These are phyloP conservation scores for Fusarium multiceps DNA, from an alignment of 2,329 filamentous ascomycete species.

Conservation along the genomic window DNA sequence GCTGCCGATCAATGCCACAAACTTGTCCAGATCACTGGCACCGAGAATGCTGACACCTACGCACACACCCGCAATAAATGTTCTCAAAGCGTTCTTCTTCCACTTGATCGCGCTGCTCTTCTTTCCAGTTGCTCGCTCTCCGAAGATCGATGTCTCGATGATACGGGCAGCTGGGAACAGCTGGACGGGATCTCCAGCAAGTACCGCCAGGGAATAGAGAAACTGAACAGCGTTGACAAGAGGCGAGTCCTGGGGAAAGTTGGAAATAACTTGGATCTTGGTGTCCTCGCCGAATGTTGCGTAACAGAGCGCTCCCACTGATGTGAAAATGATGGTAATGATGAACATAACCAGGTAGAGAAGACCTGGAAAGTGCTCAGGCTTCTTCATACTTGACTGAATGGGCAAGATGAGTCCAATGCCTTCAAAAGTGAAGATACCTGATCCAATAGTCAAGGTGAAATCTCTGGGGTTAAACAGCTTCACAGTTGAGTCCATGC, in stretches of 20 bases:
- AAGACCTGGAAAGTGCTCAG: slow-evolving; percentile 73
- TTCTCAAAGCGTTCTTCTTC: slow-evolving; percentile 78
- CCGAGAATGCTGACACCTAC: slow-evolving; percentile 71
- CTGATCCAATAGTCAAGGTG: slow-evolving; percentile 76
- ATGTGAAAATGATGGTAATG: slow-evolving; percentile 78
- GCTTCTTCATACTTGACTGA: slow-evolving; percentile 78
- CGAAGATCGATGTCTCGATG: slow-evolving; percentile 74
- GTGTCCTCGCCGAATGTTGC: slow-evolving; percentile 77
- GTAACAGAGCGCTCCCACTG: slow-evolving; percentile 78
- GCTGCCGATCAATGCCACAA: slow-evolving; percentile 78
- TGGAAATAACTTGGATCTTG: slow-evolving; percentile 79
- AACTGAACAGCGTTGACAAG: slow-evolving; percentile 83
- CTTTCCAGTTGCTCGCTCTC: slow-evolving; percentile 73
- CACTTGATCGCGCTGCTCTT: slow-evolving; percentile 74
- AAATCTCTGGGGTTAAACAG: slow-evolving; percentile 77
- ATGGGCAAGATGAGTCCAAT: slow-evolving; percentile 82
- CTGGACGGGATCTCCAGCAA: slow-evolving; percentile 80
- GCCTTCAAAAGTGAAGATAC: slow-evolving; percentile 83
- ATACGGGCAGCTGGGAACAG: slow-evolving; percentile 80
- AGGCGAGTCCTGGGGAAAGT: slow-evolving; percentile 75
- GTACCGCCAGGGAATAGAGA: slow-evolving; percentile 77
- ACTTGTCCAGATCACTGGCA: slow-evolving; percentile 77
- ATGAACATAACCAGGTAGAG: slow-evolving; percentile 77
- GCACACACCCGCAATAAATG: slow-evolving; percentile 66
- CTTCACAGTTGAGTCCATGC: slow-evolving; percentile 69